Percentiles rank a stretch among this genome's conserved stretches.
phyloP scores from a whole-genome alignment of 2,329 filamentous ascomycete genomes.

The Cladosporium sphaerospermum region DNA sequence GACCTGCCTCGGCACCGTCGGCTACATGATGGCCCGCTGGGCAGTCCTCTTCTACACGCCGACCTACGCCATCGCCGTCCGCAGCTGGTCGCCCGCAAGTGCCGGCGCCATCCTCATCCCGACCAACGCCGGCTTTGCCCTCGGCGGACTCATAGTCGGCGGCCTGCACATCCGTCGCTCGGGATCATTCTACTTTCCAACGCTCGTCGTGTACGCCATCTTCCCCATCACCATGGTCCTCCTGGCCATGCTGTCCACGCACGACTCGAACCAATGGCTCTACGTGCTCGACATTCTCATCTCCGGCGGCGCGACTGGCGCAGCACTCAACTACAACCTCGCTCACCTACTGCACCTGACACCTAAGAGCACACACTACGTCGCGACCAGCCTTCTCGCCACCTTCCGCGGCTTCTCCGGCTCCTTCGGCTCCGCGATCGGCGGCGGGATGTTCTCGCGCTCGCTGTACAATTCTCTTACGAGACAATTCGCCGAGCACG shows the following conservation, averaged over 20 bases:
- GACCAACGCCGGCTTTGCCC: constrained; percentile 72
- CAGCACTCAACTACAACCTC: constrained; percentile 71
- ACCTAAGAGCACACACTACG: constrained; percentile 59
- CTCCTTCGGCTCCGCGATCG: constrained; percentile 72
- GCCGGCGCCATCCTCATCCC: constrained; percentile 73
- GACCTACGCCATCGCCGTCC: constrained; percentile 70
- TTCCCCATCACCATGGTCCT: constrained; percentile 57
- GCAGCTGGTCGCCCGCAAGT: constrained; percentile 60
- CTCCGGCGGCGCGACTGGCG: constrained; percentile 68
- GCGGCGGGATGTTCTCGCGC: constrained; percentile 67
- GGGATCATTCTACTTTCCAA: constrained; percentile 61
- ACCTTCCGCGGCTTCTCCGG: constrained; percentile 80
- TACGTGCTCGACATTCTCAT: constrained; percentile 59
- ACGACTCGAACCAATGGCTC: constrained; percentile 43
- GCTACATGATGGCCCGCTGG: constrained; percentile 78
- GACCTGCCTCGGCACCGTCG: constrained; percentile 67
- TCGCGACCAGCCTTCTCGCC: constrained; percentile 67
- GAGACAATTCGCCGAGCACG: constrained; percentile 49
- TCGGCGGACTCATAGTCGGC: constrained; percentile 67
- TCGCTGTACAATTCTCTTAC: constrained; percentile 51
- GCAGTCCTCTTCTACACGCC: constrained; percentile 74
- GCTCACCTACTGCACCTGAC: constrained; percentile 73
- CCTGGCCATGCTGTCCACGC: constrained; percentile 52
- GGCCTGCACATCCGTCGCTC: constrained; percentile 67
- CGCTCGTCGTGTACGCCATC: constrained; percentile 47